These are phyloP conservation scores for Pyrenochaeta sp. DNA, from an alignment of 2,329 filamentous ascomycete species.

Conservation along the genomic window DNA sequence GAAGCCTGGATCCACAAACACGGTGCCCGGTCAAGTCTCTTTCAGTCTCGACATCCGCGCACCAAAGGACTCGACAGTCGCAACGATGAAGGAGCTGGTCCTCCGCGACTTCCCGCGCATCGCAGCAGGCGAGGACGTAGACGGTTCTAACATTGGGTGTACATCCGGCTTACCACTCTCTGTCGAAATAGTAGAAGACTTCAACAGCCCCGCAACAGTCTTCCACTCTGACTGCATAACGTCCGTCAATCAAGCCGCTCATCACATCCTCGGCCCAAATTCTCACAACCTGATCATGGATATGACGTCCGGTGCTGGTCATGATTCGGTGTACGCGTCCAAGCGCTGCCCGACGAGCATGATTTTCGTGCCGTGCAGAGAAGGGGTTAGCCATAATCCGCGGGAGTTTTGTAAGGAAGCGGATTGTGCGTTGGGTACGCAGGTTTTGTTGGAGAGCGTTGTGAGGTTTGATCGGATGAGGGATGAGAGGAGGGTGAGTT, in stretches of 20 bases:
- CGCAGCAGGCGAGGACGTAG: conserved; percentile 64
- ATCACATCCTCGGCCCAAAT: conserved; percentile 62
- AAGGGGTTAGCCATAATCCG: conserved; percentile 59
- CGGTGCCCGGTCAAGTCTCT: conserved; percentile 72
- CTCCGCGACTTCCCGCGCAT: conserved; percentile 67
- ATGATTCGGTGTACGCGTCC: conserved; percentile 61
- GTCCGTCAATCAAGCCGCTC: conserved; percentile 69
- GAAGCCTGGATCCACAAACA: conserved; percentile 75
- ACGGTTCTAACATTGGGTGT: conserved; percentile 54
- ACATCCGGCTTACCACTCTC: conserved; percentile 60
- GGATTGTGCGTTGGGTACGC: conserved; percentile 57
- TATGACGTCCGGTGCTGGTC: conserved; percentile 71
- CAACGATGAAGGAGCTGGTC: conserved; percentile 65
- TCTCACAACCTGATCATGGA: conserved; percentile 62
- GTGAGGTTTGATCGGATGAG: conserved; percentile 59
- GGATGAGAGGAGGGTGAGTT: conserved; percentile 43
- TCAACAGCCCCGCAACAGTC: conserved; percentile 62
- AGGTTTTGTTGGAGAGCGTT: conserved; percentile 61
- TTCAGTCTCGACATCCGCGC: conserved; percentile 75
- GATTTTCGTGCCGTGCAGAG: conserved; percentile 59
- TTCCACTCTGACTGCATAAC: conserved; percentile 74
- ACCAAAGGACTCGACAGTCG: conserved; percentile 64
- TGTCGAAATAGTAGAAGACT: conserved; percentile 69
- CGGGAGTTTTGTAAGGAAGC: conserved; percentile 56
- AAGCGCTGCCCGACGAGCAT: conserved; percentile 58